Base-by-base conservation (phyloP, 1,139 yeast genomes). In the Kodamaea ohmeri region DNA sequence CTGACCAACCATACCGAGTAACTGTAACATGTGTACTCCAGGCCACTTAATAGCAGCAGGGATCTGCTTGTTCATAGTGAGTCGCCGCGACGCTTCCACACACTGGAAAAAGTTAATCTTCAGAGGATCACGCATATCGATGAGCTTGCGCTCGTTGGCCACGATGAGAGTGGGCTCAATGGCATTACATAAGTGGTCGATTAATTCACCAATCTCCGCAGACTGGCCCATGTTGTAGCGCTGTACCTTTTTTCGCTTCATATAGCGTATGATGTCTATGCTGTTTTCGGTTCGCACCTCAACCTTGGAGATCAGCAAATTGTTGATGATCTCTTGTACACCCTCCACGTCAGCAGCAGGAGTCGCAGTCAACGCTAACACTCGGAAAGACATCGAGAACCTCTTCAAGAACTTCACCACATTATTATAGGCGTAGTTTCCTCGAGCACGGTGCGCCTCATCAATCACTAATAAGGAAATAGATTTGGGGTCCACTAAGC, bases 371-470 rank as follows among this genome's bases (percentile, higher is more conserved):
- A 94, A 66, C 0, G 96, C 97, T 36, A 92, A 60, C 0, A 89
- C 68, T 34, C 98, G 67, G 49, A 79, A 84, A 1, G 88, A 78
- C 0, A 72, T 62, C 50, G 82, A 84, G 52, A 79, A 80, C 39
- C 88, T 61, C 22, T 71, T 67, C 30, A 90, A 56, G 49, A 77
- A 81, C 44, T 78, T 70, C 4, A 86, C 87, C 12, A 92, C 92
- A 43, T 85, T 84, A 37, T 83, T 83, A 51, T 92, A 92, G 0
- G 97, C 85, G 55, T 89, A 90, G 40, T 86, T 83, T 0, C 97
- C 96, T 35, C 83, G 81, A 0, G 97, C 88, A 35, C 96, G 67
- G 60, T 94, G 99, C 0, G 98, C 98, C 65, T 94, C 99, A 62
- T 94, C 99, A 26, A 94, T 72, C 1, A 94, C 92, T 35, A 94